A percentile compares a stretch with the other conserved stretches of the same genome.
These are phyloP conservation scores for Suillus hirtellus DNA, from an alignment of 768 basidiomycete genomes.

Conservation along the genomic window DNA sequence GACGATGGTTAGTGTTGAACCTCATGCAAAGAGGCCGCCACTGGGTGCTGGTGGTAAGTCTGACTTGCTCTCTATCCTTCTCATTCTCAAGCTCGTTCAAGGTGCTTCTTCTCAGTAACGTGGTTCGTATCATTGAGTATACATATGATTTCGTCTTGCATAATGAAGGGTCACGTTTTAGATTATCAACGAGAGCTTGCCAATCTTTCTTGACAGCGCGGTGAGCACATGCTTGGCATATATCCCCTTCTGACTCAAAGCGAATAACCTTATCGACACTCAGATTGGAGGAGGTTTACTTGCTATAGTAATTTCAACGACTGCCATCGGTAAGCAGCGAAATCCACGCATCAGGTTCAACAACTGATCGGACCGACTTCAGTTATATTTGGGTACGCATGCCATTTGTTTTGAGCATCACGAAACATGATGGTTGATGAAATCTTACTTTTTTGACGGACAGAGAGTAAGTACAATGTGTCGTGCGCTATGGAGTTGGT, in stretches of 20 bases:
- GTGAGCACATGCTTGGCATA: conserved; percentile 26
- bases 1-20: conserved; percentile 42
- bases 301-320: conserved; percentile 74
- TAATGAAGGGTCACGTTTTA: conserved; percentile 25
- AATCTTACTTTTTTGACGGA: background rate
- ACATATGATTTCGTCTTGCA: background rate
- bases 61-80: conserved; percentile 12
- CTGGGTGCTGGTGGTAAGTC: conserved; percentile 87
- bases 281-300: conserved; percentile 69
- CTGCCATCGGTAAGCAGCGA: conserved; percentile 44
- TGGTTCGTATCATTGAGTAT: conserved; percentile 48
- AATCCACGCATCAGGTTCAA: conserved; percentile 7
- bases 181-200: conserved; percentile 83
- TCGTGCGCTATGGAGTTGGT: background rate
- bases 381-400: conserved; percentile 81
- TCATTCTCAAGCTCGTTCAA: conserved; percentile 26
- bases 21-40: conserved; percentile 71
- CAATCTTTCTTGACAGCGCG: conserved; percentile 79
- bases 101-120: conserved; percentile 88
- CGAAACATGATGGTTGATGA: background rate
- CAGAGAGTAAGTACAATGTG: background rate
- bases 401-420: background rate
- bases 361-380: conserved; percentile 3
- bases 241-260: conserved; percentile 6
- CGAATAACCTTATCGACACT: background rate